Evolutionary conservation across 1,139 yeast species (phyloP), one percentile per base, ranked within the genome.

Genomic region (Saccharomycopsis crataegensis): DNA sequence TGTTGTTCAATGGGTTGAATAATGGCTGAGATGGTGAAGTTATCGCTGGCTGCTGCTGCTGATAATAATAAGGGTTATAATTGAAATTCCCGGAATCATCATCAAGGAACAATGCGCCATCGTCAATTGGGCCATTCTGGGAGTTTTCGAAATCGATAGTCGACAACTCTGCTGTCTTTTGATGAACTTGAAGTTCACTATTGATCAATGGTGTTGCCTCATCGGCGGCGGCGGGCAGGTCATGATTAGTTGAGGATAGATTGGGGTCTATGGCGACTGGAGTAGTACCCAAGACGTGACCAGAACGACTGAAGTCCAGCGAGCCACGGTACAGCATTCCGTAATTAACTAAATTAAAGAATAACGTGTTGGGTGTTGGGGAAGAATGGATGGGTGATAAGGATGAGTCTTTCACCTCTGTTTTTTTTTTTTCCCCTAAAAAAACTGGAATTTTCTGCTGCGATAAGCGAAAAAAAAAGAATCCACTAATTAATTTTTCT

Each of bases 111-210:
- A n/a, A 11, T 5, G 5, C 40, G 2, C n/a, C n/a, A 36, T 36
- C n/a, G 40, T 36, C n/a, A 11, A n/a, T 36, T 11, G 40, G n/a
- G 40, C 40, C n/a, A 11, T 11, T 11, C 11, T 36, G 11, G n/a
- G 11, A 36, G 16, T 37, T 42, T 31, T 38, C 46, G 36, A 56
- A 56, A 36, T 56, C 56, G 16, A 56, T 41, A 6, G 55, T 42
- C 7, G 57, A 46, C 34, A 56, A 37, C 46, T 56, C 58, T 7
- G 58, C 58, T 8, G 58, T 53, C 42, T 45, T 48, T 36, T 50
- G 52, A 38, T 56, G 58, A 14, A 56, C 51, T 38, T 34, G 51
- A 7, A 48, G 53, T 43, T 54, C 57, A 16, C 45, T 45, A 38
- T 56, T 56, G 34, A 56, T 51, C 14, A 56, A 46, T 6, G 50